Evolutionary conservation across 2,329 filamentous ascomycete genomes (phyloP).

Genomic region (Saccharata proteae): DNA sequence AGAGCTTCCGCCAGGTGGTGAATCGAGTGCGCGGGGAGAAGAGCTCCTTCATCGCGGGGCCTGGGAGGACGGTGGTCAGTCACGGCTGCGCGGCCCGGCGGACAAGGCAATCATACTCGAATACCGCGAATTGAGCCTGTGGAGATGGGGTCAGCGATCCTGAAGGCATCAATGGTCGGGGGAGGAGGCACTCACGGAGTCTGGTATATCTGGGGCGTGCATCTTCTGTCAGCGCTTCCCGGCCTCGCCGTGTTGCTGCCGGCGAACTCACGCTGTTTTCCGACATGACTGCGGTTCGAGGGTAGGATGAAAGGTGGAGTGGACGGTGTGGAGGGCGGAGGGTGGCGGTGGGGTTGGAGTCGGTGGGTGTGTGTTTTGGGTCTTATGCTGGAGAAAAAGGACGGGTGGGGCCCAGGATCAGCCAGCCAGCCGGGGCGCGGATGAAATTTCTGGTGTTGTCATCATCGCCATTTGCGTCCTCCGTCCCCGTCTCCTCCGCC

Average conservation of each 20-base stretch:
- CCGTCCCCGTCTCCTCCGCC: no score
- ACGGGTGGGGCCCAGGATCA: no score
- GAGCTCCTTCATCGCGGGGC: conserved; percentile 42
- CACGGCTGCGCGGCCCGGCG: neutral
- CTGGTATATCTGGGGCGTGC: conserved; percentile 7
- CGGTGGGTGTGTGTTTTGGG: no score
- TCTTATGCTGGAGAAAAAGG: no score
- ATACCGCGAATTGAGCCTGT: conserved; percentile 10
- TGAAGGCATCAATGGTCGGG: neutral
- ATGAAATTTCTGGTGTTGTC: no score
- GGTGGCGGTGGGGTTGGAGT: no score
- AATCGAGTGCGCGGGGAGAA: conserved; percentile 67
- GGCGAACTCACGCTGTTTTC: conserved; percentile 8
- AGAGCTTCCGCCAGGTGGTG: conserved; percentile 73
- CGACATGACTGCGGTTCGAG: no score
- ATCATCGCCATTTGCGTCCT: no score
- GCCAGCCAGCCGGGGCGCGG: no score
- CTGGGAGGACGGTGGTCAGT: conserved; percentile 4
- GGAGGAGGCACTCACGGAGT: conserved; percentile 6
- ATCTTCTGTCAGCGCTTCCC: neutral
- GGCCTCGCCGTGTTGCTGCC: no score
- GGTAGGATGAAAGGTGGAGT: no score
- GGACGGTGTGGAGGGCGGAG: no score
- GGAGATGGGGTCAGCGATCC: neutral
- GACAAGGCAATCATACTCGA: conserved; percentile 4